Evolutionary conservation across 1,284 basidiomycete species (phyloP), one percentile per base, ranked within the genome.

Genomic region (Moesziomyces sp.): DNA sequence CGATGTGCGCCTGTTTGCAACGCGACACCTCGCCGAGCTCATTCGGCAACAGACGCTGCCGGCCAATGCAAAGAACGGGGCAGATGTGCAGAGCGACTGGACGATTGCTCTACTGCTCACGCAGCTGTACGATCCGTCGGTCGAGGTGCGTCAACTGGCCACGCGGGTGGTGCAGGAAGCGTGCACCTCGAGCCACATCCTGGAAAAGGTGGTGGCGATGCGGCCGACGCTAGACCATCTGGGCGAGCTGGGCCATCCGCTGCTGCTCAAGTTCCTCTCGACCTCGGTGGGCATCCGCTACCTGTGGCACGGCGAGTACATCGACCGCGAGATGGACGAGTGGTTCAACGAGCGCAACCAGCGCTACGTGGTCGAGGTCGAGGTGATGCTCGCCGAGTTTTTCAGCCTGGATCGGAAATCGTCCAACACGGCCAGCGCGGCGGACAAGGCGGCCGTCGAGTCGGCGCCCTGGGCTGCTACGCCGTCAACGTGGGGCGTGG

Each of bases 211-310:
- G 3, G 94, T 99, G 1, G 90, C 93, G 80, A 92, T 97, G 90
- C 91, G 94, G 69, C 97, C 97, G 0, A 93, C 91, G 1, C 88
- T 98, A 84, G 94, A 98, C 78, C 94, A 99, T 85, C 87, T 99
- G 1, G 95, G 94, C 6, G 93, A 96, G 65, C 89, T 95, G 46
- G 94, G 94, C 0, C 92, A 96, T 81, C 90, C 92, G 3, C 85
- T 99, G 23, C 86, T 98, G 47, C 60, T 30, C 70, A 97, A 93
- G 79, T 98, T 98, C 84, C 91, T 99, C 87, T 97, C 95, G 3
- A 97, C 94, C 0, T 89, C 93, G 0, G 90, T 92, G 60, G 97
- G 97, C 0, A 97, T 98, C 83, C 88, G 90, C 3, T 98, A 96
- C 84, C 88, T 99, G 4, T 92, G 92, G 79, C 91, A 94, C 70